Base-by-base conservation (phyloP, 108 stramenopile genomes). In the Aureococcus anophagefferens region DNA sequence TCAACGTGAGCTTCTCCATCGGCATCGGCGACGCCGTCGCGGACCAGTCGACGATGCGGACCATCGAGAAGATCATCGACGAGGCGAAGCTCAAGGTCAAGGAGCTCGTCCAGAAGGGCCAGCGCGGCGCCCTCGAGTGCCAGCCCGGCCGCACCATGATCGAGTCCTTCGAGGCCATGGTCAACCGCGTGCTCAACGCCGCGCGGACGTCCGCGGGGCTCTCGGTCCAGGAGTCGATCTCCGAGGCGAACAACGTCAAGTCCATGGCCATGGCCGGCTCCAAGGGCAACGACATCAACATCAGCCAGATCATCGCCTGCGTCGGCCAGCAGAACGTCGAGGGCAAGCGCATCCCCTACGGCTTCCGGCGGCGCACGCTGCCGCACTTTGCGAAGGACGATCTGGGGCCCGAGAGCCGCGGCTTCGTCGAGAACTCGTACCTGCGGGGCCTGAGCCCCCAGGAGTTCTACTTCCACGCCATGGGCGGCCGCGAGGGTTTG, bases 321-420 rank as follows among this genome's bases (percentile, higher is more conserved):
- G 96, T 99, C 33, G 98, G 98, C 51, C 98, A 99, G 78, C 98
- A 99, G 85, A 98, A 98, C 83, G 98, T 99, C 32, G 96, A 98
- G 75, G 96, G 94, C 62, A 90, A 95, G 78, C 90, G 98, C n/a
- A 96, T 98, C 67, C 94, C 93, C 16, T 98, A 94, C 77, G 98
- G 98, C 28, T 99, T 99, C 82, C 90, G 89, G 66, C 87, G 92
- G 62, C 86, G 98, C 64, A 98, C 96, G 18, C 85, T 99, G 17
- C 98, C 98, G 33, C 98, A 99, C 77, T 99, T 99, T 73, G 89
- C 91, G 35, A 99, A 99, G 87, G 95, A 96, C 81, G 98, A 99
- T 73, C 79, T 96, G 63, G 98, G 98, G 35, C 91, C 95, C 25
- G 96, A 97, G 77, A 92, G 90, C 65, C 88, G 96, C 64, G 98